Percentiles rank a stretch among this genome's conserved stretches.
These are phyloP conservation scores for Pisolithus orientalis DNA, from an alignment of 768 basidiomycete species.

Conservation along the genomic window DNA sequence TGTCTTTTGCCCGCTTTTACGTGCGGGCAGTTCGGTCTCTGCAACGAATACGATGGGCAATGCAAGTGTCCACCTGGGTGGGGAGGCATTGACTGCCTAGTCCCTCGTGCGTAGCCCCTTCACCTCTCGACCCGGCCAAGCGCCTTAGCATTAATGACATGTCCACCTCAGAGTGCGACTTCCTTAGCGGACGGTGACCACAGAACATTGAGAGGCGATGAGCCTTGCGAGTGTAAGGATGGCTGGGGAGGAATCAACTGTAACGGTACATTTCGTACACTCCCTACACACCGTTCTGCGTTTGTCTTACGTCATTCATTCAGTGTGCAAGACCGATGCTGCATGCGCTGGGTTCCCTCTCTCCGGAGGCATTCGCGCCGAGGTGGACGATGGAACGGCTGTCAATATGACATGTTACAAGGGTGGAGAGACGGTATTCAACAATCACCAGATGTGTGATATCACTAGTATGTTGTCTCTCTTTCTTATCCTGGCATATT, in stretches of 20 bases:
- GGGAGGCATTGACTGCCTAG: conserved; percentile 92
- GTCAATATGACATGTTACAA: conserved; percentile 90
- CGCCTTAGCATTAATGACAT: neutral
- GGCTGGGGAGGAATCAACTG: conserved; percentile 97
- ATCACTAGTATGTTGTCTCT: conserved; percentile 74
- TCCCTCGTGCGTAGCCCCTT: conserved; percentile 62
- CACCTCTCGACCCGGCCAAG: neutral
- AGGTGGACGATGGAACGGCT: conserved; percentile 34
- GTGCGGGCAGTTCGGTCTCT: conserved; percentile 89
- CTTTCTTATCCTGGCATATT: neutral
- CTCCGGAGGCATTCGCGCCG: conserved; percentile 32
- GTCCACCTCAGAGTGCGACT: conserved; percentile 69
- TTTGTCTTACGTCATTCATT: neutral
- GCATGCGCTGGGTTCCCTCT: conserved; percentile 80
- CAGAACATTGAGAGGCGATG: conserved; percentile 70
- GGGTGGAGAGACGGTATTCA: conserved; percentile 89
- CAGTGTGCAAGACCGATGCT: conserved; percentile 81
- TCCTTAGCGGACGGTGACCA: conserved; percentile 88
- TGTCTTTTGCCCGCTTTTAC: conserved; percentile 87
- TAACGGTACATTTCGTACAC: conserved; percentile 61
- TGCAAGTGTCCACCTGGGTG: conserved; percentile 98
- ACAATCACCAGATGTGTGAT: conserved; percentile 96
- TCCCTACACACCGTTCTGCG: neutral
- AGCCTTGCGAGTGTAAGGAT: conserved; percentile 83
- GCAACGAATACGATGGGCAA: conserved; percentile 89